These are phyloP conservation scores for Gossypium ekmanianum DNA, from an alignment of 345 rosid genomes.

Conservation along the genomic window DNA sequence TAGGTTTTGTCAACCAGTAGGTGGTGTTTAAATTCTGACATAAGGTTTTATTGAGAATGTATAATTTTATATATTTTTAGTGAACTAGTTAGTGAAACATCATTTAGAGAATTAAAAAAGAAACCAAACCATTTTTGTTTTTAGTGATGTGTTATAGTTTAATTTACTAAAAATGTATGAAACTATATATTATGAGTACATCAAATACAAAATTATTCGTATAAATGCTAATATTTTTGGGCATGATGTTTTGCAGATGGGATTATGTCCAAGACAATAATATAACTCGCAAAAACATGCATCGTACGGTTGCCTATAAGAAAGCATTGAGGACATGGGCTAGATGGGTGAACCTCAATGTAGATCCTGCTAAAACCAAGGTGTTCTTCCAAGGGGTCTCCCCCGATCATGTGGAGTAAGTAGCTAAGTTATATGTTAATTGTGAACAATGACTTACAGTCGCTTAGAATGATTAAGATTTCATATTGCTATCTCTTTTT, in stretches of 20 bases:
- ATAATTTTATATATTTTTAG: too few species aligned
- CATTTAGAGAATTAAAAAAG: too few species aligned
- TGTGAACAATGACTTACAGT: not conserved
- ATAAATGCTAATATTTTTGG: not conserved
- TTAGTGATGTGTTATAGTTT: too few species aligned
- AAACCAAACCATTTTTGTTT: too few species aligned
- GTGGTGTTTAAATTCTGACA: too few species aligned
- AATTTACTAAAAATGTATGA: too few species aligned
- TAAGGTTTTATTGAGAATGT: too few species aligned
- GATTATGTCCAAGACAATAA: conserved; percentile 24
- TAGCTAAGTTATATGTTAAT: not conserved
- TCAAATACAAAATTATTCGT: too few species aligned
- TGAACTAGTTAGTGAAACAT: too few species aligned
- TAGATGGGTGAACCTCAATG: not conserved
- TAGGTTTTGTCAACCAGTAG: too few species aligned
- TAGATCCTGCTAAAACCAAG: not conserved
- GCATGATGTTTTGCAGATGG: conserved; percentile 26
- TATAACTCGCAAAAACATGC: not conserved
- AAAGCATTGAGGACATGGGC: conserved; percentile 1
- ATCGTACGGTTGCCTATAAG: not conserved
- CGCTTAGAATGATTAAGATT: not conserved
- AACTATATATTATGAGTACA: too few species aligned
- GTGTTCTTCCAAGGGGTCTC: not conserved
- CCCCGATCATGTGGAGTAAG: not conserved
- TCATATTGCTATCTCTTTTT: too few species aligned